Evolutionary conservation across 768 basidiomycete genomes (phyloP).

Genomic region (Vararia minispora): DNA sequence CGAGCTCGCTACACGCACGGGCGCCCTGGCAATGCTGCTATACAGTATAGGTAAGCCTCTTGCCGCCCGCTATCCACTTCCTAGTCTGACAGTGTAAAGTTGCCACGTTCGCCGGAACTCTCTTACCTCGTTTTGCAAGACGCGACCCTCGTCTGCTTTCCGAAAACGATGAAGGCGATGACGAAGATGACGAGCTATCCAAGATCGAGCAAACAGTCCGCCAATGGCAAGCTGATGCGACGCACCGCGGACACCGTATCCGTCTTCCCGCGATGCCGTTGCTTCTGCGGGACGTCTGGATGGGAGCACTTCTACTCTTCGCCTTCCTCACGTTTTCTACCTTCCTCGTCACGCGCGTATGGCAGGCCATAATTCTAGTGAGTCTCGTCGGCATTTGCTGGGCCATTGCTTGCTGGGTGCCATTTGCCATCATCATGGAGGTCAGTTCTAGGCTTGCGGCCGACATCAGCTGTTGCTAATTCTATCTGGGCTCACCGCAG

Average conservation of each 20-base stretch:
- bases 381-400: slow-evolving; percentile 86
- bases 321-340: slow-evolving; percentile 70
- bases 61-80: not conserved
- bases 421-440: slow-evolving; percentile 98
- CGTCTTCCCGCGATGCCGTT: slow-evolving; percentile 83
- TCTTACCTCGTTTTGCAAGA: slow-evolving; percentile 72
- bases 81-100: slow-evolving; percentile 33
- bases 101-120: slow-evolving; percentile 70
- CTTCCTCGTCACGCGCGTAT: slow-evolving; percentile 75
- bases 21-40: slow-evolving; percentile 81
- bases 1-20: slow-evolving; percentile 75
- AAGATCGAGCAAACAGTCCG: slow-evolving; percentile 62
- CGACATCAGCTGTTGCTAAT: not conserved
- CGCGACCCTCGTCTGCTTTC: slow-evolving; percentile 75
- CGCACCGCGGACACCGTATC: slow-evolving; percentile 59
- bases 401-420: slow-evolving; percentile 98
- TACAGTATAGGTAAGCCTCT: slow-evolving; percentile 75
- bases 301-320: slow-evolving; percentile 75
- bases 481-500: slow-evolving; percentile 2
- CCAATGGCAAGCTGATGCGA: slow-evolving; percentile 80
- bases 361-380: slow-evolving; percentile 74
- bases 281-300: slow-evolving; percentile 91
- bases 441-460: slow-evolving; percentile 25
- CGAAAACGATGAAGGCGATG: slow-evolving; percentile 54
- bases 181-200: slow-evolving; percentile 63